Base-by-base conservation (phyloP, 129 eudicot species). In the Silybum marianum region DNA sequence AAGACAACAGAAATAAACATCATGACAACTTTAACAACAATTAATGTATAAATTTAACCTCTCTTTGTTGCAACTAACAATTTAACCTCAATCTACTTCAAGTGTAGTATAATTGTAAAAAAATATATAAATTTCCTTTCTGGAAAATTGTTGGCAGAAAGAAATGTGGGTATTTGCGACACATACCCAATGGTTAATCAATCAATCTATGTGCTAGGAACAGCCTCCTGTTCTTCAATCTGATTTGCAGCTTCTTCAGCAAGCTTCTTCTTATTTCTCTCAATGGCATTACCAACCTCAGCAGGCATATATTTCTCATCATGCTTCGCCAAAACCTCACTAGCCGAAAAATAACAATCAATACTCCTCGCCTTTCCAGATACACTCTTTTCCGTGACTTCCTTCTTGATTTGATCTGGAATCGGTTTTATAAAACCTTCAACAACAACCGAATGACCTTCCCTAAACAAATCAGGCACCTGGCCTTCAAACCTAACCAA, bases 251-350 rank as follows among this genome's bases (percentile, higher is more conserved):
- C 91, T 18, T 80, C 87, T 21, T 72, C 90, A 26, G 79, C 86
- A 11, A 78, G 82, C 67, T 83, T 48, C 91, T 93, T 92, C 88
- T 91, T 92, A 46, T 95, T 95, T 90, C 90, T 91, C 90, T 91
- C 99, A 18, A 95, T 83, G 0, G 98, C 98, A 38, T 79, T 80
- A 5, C 98, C 98, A 7, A 95, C 97, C 79, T 95, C 98, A 8
- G 85, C 81, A 14, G 99, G 99, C 99, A 95, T 95, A 87, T 92
- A 95, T 91, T 95, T 95, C 92, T 95, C 99, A 76, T 95, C 98
- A 42, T 95, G 99, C 89, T 95, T 95, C 0, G 98, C 99, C 92
- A 95, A 87, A 30, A 95, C 99, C 91, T 95, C 99, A 2, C 88
- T 83, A 10, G 98, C 98, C 4, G 86, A 62, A 34, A 95, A 95